A percentile compares a stretch with the other conserved stretches of the same genome.
Evolutionary conservation across 2,329 filamentous ascomycete species (phyloP).

Genomic region (Penicillium glabrum): DNA sequence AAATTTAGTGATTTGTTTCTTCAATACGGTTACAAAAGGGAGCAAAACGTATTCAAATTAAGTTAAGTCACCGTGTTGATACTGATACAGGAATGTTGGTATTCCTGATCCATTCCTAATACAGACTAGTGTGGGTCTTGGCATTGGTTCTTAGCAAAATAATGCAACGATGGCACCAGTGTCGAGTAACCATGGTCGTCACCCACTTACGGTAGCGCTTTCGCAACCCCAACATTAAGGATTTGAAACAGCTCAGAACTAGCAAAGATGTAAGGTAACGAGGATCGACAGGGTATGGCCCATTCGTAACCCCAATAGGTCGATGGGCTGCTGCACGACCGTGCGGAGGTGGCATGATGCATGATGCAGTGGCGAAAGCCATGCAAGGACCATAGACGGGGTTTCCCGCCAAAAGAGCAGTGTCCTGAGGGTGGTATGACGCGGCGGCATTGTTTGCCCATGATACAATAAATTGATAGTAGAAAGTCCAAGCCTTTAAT

Average conservation of each 20-base stretch:
- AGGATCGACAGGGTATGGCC: neutral
- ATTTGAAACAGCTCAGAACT: neutral
- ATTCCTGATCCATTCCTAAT: no score
- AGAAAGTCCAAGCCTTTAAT: neutral
- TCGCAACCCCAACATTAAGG: neutral
- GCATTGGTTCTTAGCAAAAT: no score
- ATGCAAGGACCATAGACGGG: neutral
- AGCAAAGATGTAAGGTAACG: neutral
- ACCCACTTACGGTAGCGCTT: neutral
- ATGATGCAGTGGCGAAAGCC: conserved; percentile 9
- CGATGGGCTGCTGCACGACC: neutral
- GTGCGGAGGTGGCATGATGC: conserved; percentile 10
- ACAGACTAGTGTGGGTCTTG: no score
- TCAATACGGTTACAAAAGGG: no score
- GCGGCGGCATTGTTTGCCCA: neutral
- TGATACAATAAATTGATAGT: neutral
- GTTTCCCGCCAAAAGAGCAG: neutral
- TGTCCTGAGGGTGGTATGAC: neutral
- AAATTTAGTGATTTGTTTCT: no score
- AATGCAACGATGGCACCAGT: no score
- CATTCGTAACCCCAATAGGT: neutral
- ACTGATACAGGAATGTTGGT: no score
- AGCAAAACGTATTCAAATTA: no score
- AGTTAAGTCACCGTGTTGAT: no score
- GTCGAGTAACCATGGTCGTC: neutral